Evolutionary conservation across 768 basidiomycete genomes (phyloP).

Genomic region (Collybiopsis confluens): DNA sequence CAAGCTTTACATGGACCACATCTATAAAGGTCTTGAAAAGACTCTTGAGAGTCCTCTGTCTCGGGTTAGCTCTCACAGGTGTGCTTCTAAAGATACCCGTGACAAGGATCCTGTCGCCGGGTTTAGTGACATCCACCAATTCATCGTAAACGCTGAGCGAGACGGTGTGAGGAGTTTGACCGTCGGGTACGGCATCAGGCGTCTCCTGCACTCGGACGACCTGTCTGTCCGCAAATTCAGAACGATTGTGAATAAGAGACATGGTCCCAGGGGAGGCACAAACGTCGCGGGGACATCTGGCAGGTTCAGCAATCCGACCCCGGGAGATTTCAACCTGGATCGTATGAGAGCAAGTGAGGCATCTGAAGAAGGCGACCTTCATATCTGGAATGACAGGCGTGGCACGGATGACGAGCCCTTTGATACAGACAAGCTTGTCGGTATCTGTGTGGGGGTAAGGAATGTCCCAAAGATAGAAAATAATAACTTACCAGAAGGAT

Average conservation of each 20-base stretch:
- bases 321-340: slow-evolving; percentile 95
- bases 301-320: slow-evolving; percentile 95
- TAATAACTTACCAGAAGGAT: slow-evolving; percentile 70
- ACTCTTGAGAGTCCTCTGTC: slow-evolving; percentile 87
- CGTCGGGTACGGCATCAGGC: slow-evolving; percentile 95
- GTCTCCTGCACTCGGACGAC: slow-evolving; percentile 96
- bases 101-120: slow-evolving; percentile 87
- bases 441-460: slow-evolving; percentile 60
- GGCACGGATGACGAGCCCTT: slow-evolving; percentile 94
- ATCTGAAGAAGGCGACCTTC: slow-evolving; percentile 98
- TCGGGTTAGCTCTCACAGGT: slow-evolving; percentile 91
- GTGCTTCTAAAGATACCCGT: slow-evolving; percentile 95
- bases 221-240: slow-evolving; percentile 94
- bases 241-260: slow-evolving; percentile 95
- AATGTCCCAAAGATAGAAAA: neutral
- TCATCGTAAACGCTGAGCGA: slow-evolving; percentile 98
- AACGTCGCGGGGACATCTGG: slow-evolving; percentile 87
- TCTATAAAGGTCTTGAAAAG: slow-evolving; percentile 98
- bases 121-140: slow-evolving; percentile 93
- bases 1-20: slow-evolving; percentile 86
- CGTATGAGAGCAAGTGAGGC: slow-evolving; percentile 93
- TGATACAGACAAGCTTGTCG: slow-evolving; percentile 94
- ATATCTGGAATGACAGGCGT: slow-evolving; percentile 99
- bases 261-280: slow-evolving; percentile 87
- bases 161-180: slow-evolving; percentile 97